phyloP scores from a whole-genome alignment of 2,329 filamentous ascomycete species.

The Epichloe gansuensis region DNA sequence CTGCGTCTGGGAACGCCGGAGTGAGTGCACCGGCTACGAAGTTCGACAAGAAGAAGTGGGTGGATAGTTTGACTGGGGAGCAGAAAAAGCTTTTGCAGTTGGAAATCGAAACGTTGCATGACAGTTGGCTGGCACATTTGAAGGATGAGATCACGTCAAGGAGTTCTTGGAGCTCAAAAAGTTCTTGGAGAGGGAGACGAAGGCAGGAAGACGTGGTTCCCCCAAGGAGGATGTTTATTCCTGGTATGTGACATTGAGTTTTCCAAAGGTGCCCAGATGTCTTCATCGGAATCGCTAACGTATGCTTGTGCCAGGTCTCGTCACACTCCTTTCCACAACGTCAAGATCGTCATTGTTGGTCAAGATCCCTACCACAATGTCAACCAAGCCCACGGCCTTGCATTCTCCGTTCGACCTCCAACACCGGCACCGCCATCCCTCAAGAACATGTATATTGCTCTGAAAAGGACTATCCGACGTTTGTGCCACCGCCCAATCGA shows the following conservation, averaged over 20 bases:
- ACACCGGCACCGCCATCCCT: constrained; percentile 82
- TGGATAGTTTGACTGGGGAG: constrained; percentile 65
- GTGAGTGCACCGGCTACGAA: constrained; percentile 30
- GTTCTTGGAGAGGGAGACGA: constrained; percentile 71
- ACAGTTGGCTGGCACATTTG: constrained; percentile 80
- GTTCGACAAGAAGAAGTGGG: constrained; percentile 87
- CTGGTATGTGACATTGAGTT: constrained; percentile 47
- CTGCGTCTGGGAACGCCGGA: constrained; percentile 14
- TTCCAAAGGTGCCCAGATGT: background rate
- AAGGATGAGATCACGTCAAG: constrained; percentile 71
- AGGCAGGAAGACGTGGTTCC: constrained; percentile 67
- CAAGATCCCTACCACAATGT: constrained; percentile 96
- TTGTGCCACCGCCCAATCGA: constrained; percentile 61
- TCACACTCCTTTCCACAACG: constrained; percentile 74
- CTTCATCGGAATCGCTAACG: background rate
- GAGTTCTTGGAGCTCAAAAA: constrained; percentile 82
- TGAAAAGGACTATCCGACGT: constrained; percentile 83
- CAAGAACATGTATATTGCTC: constrained; percentile 81
- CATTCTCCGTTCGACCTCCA: constrained; percentile 86
- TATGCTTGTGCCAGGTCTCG: constrained; percentile 20
- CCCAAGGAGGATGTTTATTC: constrained; percentile 85
- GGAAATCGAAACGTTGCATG: constrained; percentile 84
- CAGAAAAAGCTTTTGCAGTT: constrained; percentile 72
- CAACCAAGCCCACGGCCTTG: constrained; percentile 92
- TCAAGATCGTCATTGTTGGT: constrained; percentile 87